A percentile compares a stretch with the other conserved stretches of the same genome.
Evolutionary conservation across 2,329 filamentous ascomycete species (phyloP).

Genomic region (Fusarium chuoi): DNA sequence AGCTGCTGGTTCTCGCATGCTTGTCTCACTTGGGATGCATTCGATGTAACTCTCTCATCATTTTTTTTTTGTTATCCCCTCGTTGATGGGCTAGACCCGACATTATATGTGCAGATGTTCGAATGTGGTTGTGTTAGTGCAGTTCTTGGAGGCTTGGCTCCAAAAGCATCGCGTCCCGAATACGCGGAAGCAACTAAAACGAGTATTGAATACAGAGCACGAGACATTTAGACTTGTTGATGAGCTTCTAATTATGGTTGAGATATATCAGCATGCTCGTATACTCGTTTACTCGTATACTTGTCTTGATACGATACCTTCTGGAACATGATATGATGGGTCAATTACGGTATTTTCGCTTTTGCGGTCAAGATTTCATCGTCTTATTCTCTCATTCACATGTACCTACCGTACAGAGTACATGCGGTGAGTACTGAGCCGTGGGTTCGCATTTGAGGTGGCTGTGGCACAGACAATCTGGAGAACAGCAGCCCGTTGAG

Average conservation of each 20-base stretch:
- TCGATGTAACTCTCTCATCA: background rate
- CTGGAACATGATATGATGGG: background rate
- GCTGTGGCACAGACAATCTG: background rate
- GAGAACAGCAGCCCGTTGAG: conserved; percentile 3
- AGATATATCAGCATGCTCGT: conserved; percentile 2
- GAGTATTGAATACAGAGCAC: background rate
- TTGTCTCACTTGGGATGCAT: conserved; percentile 22
- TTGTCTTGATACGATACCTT: background rate
- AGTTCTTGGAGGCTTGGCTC: background rate
- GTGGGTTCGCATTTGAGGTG: background rate
- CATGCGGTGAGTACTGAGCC: conserved; percentile 17
- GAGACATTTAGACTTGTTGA: background rate
- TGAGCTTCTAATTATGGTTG: background rate
- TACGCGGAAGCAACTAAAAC: conserved; percentile 11
- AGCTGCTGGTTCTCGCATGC: conserved; percentile 4
- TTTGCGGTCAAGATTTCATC: conserved; percentile 14
- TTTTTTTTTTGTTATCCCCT: background rate
- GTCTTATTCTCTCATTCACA: conserved; percentile 3
- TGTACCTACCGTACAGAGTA: background rate
- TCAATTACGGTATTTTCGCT: background rate
- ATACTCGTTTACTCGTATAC: background rate
- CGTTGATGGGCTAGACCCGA: background rate
- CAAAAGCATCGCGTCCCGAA: conserved; percentile 7
- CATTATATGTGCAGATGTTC: background rate
- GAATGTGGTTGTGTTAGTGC: background rate